Conservation (phyloP, 2,329 filamentous ascomycete species). For the Penicillium sp. region DNA sequence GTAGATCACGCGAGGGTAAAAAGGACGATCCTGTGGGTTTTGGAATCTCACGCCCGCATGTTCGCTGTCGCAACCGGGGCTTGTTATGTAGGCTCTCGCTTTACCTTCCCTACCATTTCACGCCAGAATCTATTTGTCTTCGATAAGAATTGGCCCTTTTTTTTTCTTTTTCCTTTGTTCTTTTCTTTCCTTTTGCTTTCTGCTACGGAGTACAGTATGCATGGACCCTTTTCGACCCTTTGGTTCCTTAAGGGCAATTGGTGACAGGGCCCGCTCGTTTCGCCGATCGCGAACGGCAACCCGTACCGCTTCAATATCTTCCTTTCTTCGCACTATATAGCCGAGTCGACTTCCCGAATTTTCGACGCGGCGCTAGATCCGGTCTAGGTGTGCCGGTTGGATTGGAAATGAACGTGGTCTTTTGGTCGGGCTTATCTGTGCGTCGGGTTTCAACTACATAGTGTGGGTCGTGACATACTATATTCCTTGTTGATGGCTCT, state of each 20-base stretch:
- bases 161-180: no score
- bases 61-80: constrained; percentile 15
- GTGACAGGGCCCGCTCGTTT: background rate
- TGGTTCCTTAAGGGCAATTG: background rate
- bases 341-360: background rate
- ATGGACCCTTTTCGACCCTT: background rate
- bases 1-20: constrained; percentile 18
- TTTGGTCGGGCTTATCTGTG: background rate
- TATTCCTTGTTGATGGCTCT: background rate
- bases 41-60: constrained; percentile 7
- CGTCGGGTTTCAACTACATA: background rate
- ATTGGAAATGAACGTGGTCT: background rate
- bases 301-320: background rate
- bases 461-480: background rate
- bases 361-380: background rate
- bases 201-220: no score
- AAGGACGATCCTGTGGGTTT: constrained; percentile 8
- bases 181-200: no score
- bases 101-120: constrained; percentile 14
- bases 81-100: constrained; percentile 13
- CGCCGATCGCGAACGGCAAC: background rate
- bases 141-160: background rate
- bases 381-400: background rate
- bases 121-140: background rate
- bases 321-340: background rate